Conservation (phyloP, 257 asterid species). For the Haberlea rhodopensis region DNA sequence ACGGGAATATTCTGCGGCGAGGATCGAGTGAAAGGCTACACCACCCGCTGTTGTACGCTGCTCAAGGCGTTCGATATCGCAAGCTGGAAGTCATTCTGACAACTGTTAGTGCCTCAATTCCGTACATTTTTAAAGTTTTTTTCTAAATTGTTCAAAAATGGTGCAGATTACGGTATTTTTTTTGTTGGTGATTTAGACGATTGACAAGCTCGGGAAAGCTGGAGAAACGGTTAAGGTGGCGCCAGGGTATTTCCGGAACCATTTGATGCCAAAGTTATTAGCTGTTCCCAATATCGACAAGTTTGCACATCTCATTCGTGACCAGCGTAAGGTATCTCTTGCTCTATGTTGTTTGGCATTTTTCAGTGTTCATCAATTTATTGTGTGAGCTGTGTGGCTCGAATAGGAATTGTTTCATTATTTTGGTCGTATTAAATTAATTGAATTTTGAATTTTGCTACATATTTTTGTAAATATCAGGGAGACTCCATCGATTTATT, state of each 20-base stretch:
- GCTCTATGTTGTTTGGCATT: background rate
- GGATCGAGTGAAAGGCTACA: conserved; percentile 35
- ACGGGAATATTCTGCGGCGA: conserved; percentile 44
- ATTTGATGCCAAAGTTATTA: conserved; percentile 90
- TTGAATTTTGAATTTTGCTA: background rate
- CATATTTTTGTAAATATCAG: no score
- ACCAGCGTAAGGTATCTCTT: conserved; percentile 76
- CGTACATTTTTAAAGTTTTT: no score
- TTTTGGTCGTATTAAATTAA: background rate
- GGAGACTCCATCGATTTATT: background rate
- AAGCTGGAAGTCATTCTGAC: conserved; percentile 62
- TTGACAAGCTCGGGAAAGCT: conserved; percentile 81
- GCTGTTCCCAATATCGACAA: conserved; percentile 93
- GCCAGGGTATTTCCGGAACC: conserved; percentile 90
- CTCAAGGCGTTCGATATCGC: conserved; percentile 56
- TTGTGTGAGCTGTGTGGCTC: background rate
- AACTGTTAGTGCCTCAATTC: conserved; percentile 37
- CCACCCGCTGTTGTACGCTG: conserved; percentile 51
- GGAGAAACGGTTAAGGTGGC: conserved; percentile 98
- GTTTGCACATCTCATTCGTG: conserved; percentile 64
- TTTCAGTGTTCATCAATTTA: background rate
- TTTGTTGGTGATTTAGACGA: conserved; percentile 38
- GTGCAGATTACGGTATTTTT: background rate
- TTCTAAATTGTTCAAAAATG: background rate
- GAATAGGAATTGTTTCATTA: no score